Percentiles rank a stretch among this genome's conserved stretches.
Evolutionary conservation across 768 basidiomycete species (phyloP).

Genomic region (Asterophora parasitica): DNA sequence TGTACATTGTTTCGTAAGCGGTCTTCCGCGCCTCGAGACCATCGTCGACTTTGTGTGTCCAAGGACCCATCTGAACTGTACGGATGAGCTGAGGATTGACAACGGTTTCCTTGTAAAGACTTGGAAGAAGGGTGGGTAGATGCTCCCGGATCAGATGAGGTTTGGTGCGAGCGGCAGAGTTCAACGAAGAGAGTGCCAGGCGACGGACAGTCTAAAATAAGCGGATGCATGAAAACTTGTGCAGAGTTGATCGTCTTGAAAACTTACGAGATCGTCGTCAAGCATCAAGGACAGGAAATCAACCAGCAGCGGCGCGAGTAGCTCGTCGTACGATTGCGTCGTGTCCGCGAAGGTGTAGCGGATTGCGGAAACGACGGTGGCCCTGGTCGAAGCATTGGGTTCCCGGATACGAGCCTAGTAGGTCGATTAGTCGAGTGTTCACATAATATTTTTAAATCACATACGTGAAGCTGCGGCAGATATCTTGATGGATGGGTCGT

Average conservation of each 20-base stretch:
- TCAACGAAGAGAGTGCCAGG: constrained; percentile 83
- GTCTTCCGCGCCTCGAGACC: constrained; percentile 95
- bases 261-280: constrained; percentile 79
- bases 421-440: not conserved
- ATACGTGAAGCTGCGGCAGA: constrained; percentile 86
- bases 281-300: constrained; percentile 89
- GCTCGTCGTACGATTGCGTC: constrained; percentile 80
- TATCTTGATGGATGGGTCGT: constrained; percentile 88
- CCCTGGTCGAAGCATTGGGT: constrained; percentile 64
- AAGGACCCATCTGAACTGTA: constrained; percentile 95
- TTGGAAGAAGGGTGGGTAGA: constrained; percentile 67
- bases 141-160: constrained; percentile 89
- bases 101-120: constrained; percentile 80
- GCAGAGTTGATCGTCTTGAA: not conserved
- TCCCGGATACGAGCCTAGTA: constrained; percentile 63
- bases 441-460: constrained; percentile 18
- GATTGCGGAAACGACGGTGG: constrained; percentile 89
- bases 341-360: constrained; percentile 92
- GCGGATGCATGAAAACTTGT: no score
- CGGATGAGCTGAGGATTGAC: constrained; percentile 78
- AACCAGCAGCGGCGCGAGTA: constrained; percentile 81
- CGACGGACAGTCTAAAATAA: constrained; percentile 75
- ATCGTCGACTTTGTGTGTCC: constrained; percentile 96
- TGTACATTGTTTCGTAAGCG: constrained; percentile 96
- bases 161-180: constrained; percentile 93